phyloP scores from a whole-genome alignment of 768 basidiomycete genomes.

The Phlegmacium glaucopus region DNA sequence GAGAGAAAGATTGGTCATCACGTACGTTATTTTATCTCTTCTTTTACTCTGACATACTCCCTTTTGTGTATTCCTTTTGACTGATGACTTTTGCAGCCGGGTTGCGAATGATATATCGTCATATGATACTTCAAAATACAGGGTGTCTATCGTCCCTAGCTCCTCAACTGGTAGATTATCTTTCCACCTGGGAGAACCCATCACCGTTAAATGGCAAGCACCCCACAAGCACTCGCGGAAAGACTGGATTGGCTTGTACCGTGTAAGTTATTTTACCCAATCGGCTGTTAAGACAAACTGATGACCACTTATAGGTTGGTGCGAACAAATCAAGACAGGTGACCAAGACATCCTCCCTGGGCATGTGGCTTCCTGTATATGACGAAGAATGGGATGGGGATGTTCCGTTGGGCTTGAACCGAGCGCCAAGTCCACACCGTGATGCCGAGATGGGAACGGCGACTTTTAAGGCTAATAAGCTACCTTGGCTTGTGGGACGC shows the following conservation, averaged over 20 bases:
- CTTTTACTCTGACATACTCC: conserved; percentile 4
- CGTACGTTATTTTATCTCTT: conserved; percentile 46
- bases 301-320: conserved; percentile 53
- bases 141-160: conserved; percentile 55
- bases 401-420: conserved; percentile 49
- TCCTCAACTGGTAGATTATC: conserved; percentile 44
- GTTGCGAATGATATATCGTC: conserved; percentile 78
- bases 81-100: conserved; percentile 44
- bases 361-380: conserved; percentile 92
- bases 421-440: conserved; percentile 30
- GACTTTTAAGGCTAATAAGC: conserved; percentile 70
- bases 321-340: conserved; percentile 82
- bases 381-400: conserved; percentile 94
- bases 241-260: conserved; percentile 96
- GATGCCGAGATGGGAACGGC: conserved; percentile 60
- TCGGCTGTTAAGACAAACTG: conserved; percentile 3
- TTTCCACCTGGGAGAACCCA: conserved; percentile 91
- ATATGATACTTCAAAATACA: conserved; percentile 80
- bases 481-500: conserved; percentile 83
- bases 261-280: conserved; percentile 40
- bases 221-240: conserved; percentile 81
- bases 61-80: no score
- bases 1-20: conserved; percentile 86
- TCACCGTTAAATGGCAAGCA: conserved; percentile 83
- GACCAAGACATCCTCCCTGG: conserved; percentile 81